Percentiles rank a stretch among this genome's conserved stretches.
Evolutionary conservation across 2,329 filamentous ascomycete species (phyloP).

Genomic region (Ophiostoma australiae): DNA sequence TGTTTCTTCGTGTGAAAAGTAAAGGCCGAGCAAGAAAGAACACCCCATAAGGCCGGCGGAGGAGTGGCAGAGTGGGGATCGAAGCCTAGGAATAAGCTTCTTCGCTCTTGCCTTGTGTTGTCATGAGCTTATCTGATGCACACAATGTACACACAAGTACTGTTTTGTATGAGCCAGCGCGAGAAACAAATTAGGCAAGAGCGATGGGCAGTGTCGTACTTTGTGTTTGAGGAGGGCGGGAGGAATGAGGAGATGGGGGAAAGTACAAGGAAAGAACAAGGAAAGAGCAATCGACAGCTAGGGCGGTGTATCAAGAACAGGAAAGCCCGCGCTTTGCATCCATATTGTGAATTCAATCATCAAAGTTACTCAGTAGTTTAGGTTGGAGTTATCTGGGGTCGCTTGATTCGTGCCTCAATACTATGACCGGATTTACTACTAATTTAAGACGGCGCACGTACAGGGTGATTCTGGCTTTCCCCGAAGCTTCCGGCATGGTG

Average conservation of each 20-base stretch:
- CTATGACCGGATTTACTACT: neutral
- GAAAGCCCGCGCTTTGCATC: neutral
- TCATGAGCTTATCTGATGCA: neutral
- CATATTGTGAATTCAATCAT: neutral
- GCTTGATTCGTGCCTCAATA: neutral
- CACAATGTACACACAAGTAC: neutral
- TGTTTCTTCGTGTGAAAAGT: too few species aligned
- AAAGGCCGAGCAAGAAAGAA: conserved; percentile 4
- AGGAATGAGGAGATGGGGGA: neutral
- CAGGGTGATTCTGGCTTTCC: neutral
- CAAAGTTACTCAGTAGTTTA: neutral
- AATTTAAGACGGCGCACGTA: neutral
- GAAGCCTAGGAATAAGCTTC: neutral
- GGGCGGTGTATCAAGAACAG: conserved; percentile 13
- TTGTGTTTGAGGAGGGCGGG: neutral
- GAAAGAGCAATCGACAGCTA: neutral
- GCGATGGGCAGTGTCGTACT: neutral
- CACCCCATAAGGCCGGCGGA: neutral
- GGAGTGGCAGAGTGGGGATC: neutral
- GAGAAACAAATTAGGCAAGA: neutral
- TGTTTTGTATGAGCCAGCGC: neutral
- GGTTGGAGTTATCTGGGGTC: neutral
- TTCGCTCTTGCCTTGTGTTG: neutral
- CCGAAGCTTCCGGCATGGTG: conserved; percentile 4
- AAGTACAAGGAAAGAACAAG: neutral